phyloP scores from a whole-genome alignment of 306 rosid species.

The Adenanthera pavonina region DNA sequence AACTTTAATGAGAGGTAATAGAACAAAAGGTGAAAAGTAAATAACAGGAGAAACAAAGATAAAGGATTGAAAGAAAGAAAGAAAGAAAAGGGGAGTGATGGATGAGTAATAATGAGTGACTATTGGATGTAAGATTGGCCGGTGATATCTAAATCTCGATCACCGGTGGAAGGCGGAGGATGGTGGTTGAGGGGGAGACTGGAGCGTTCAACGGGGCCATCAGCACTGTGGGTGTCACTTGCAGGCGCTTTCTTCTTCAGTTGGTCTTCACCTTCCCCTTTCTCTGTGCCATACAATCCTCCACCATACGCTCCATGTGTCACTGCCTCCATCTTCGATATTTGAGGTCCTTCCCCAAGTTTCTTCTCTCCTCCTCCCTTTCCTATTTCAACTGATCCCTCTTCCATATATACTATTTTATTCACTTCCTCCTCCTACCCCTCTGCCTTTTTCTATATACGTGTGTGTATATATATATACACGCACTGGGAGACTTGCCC shows the following conservation, averaged over 20 bases:
- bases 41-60: too few species aligned
- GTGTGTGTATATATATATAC: too few species aligned
- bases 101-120: too few species aligned
- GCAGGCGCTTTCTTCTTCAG: constrained; percentile 51
- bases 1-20: neutral
- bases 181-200: constrained; percentile 39
- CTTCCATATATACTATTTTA: neutral
- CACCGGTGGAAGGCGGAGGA: constrained; percentile 72
- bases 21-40: neutral
- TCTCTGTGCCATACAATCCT: constrained; percentile 67
- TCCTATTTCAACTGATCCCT: constrained; percentile 29
- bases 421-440: neutral
- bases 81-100: neutral
- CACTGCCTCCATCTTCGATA: constrained; percentile 63
- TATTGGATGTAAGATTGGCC: constrained; percentile 77
- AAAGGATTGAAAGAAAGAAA: too few species aligned
- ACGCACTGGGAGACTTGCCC: too few species aligned
- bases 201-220: constrained; percentile 55
- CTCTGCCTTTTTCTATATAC: neutral
- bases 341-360: constrained; percentile 50
- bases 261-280: constrained; percentile 37
- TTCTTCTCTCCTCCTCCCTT: constrained; percentile 35
- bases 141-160: constrained; percentile 67
- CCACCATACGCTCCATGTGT: constrained; percentile 77
- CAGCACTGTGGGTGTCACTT: constrained; percentile 76